phyloP scores from a whole-genome alignment of 106 monocot genomes.

The Acanthochlamys bracteata region DNA sequence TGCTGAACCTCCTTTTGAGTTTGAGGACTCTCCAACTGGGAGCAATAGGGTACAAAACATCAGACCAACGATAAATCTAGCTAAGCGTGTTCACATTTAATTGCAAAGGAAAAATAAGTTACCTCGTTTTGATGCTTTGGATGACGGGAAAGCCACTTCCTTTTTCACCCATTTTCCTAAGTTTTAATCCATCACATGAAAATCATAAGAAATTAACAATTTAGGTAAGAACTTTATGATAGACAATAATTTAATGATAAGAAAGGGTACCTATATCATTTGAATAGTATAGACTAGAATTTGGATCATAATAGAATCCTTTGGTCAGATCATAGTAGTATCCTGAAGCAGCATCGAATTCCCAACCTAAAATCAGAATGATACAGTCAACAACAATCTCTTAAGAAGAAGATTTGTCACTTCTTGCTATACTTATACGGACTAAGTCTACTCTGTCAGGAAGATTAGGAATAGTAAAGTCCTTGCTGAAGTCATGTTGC shows the following conservation, averaged over 20 bases:
- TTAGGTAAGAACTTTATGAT: background rate
- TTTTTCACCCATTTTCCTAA: conserved; percentile 71
- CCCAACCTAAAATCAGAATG: conserved; percentile 49
- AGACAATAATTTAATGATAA: background rate
- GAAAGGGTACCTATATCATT: conserved; percentile 36
- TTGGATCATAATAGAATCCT: conserved; percentile 65
- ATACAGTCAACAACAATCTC: background rate
- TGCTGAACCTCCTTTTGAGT: conserved; percentile 39
- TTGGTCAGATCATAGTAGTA: conserved; percentile 63
- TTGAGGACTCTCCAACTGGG: conserved; percentile 5
- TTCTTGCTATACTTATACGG: too few species aligned
- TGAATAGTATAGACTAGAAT: conserved; percentile 59
- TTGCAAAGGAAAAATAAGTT: too few species aligned
- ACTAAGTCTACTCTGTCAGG: too few species aligned
- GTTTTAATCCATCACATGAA: background rate
- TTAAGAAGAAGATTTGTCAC: too few species aligned
- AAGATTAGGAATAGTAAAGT: too few species aligned
- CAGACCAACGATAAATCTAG: too few species aligned
- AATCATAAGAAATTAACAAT: background rate
- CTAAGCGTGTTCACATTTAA: too few species aligned
- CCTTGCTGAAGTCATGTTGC: too few species aligned
- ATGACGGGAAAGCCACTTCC: conserved; percentile 47
- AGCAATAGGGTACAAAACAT: too few species aligned
- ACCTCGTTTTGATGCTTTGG: conserved; percentile 19
- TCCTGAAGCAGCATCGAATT: conserved; percentile 69